A percentile compares a stretch with the other conserved stretches of the same genome.
Conservation (phyloP, 441 rosid species). For the Viola pubescens region DNA sequence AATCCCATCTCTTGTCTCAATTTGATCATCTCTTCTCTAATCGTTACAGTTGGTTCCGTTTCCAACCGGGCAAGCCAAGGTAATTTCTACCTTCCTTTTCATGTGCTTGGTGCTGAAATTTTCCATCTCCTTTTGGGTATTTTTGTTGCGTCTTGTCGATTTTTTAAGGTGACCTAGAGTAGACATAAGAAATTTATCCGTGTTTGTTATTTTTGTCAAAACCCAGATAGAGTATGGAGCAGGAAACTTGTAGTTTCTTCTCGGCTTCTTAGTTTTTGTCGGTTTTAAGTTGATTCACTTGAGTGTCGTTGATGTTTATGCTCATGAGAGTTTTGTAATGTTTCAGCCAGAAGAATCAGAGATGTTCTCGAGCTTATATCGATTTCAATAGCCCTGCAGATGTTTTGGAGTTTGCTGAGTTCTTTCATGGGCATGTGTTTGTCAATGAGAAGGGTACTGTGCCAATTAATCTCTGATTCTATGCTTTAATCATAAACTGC, state of each 20-base stretch:
- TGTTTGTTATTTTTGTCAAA: neutral
- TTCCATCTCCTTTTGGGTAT: neutral
- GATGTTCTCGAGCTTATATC: conserved; percentile 61
- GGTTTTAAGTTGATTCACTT: neutral
- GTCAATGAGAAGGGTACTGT: conserved; percentile 72
- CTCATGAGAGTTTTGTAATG: neutral
- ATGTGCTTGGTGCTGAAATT: neutral
- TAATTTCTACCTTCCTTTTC: conserved; percentile 10
- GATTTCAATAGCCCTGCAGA: conserved; percentile 63
- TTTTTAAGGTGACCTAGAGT: neutral
- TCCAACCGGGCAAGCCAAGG: conserved; percentile 42
- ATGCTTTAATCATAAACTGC: neutral
- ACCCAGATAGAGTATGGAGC: neutral
- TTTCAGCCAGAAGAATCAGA: conserved; percentile 54
- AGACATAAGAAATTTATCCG: neutral
- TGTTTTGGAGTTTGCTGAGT: conserved; percentile 61
- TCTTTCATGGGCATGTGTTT: conserved; percentile 71
- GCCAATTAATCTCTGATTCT: conserved; percentile 1
- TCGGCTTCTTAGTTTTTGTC: no score
- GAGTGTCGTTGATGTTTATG: neutral
- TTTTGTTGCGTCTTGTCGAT: neutral
- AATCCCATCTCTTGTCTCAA: conserved; percentile 42
- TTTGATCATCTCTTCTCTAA: conserved; percentile 42
- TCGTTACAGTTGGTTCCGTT: conserved; percentile 47
- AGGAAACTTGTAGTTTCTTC: neutral